Base-by-base conservation (phyloP, 1,284 basidiomycete genomes). In the Trametes hirsuta region DNA sequence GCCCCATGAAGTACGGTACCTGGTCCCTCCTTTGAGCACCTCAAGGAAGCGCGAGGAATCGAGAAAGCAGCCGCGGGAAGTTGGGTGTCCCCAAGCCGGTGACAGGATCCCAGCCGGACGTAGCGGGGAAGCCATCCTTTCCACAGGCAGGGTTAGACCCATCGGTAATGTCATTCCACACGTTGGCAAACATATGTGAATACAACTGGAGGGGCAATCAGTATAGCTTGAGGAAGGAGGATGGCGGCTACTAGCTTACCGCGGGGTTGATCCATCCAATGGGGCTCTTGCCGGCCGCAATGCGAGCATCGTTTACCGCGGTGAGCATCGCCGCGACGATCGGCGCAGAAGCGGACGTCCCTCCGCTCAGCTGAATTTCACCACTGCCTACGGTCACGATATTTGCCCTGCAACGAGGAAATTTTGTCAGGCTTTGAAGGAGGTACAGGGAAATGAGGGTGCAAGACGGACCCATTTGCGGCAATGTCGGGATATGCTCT, bases 231-330 rank as follows among this genome's bases (percentile, higher is more conserved):
- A 9, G 8, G 4, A 22, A 61, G 47, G 15, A 15, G 59, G 11
- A 11, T 35, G 12, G n/a, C 15, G n/a, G 35, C 18, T 2, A 34
- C 5, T 30, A 1, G 51, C 60, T 41, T 51, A 64, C 64, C 14
- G 59, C 64, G 12, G 84, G 85, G 68, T 88, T 87, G 53, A 87
- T 74, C 71, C 85, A 87, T 0, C 85, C 85, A 6, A 87, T 74
- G 11, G 81, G 53, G 6, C 75, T 60, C 63, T 77, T 78, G 0
- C 79, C 77, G 1, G 71, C 71, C 6, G 70, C 71, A 18, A 84
- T 65, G n/a, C 81, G 77, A 1, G 79, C 82, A 63, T 89, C 87
- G 64, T 90, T 90, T 49, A 89, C 72, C 62, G 88, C 77, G 0
- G 84, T 76, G 4, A 89, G 68, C 54, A 89, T 75, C 2, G 75